Conservation (phyloP, 2,329 filamentous ascomycete species). For the Microcyclospora pomicola region DNA sequence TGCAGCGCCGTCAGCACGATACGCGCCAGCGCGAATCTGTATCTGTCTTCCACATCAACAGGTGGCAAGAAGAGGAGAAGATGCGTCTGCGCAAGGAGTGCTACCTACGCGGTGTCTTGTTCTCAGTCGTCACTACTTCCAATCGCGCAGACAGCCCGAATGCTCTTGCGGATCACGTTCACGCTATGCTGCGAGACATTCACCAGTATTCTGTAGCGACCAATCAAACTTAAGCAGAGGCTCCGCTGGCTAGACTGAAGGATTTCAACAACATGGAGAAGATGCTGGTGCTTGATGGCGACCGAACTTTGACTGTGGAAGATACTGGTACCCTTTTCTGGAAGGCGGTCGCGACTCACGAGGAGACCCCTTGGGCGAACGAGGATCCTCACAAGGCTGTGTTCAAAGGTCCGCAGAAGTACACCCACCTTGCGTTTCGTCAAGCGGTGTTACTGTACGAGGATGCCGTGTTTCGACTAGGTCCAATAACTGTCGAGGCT, state of each 20-base stretch:
- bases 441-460: conserved; percentile 43
- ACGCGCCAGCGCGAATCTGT: conserved; percentile 9
- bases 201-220: not conserved
- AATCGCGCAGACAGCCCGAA: not conserved
- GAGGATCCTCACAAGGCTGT: conserved; percentile 39
- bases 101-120: conserved; percentile 33
- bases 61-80: conserved; percentile 26
- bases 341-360: conserved; percentile 26
- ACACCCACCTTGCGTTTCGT: conserved; percentile 42
- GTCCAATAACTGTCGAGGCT: conserved; percentile 25
- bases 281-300: conserved; percentile 44
- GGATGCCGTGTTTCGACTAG: conserved; percentile 23
- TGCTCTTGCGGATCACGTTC: conserved; percentile 1
- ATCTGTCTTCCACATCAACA: conserved; percentile 16
- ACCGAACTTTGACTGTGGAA: conserved; percentile 39
- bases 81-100: conserved; percentile 32
- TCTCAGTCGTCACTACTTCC: conserved; percentile 20
- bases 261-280: conserved; percentile 24
- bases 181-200: not conserved
- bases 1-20: conserved; percentile 26
- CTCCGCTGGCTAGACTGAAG: not conserved
- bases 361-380: conserved; percentile 10
- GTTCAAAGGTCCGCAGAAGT: conserved; percentile 34
- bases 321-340: conserved; percentile 43
- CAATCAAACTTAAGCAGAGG: not conserved